Evolutionary conservation across 2,329 filamentous ascomycete genomes (phyloP).

Genomic region (Cytospora leucostoma): DNA sequence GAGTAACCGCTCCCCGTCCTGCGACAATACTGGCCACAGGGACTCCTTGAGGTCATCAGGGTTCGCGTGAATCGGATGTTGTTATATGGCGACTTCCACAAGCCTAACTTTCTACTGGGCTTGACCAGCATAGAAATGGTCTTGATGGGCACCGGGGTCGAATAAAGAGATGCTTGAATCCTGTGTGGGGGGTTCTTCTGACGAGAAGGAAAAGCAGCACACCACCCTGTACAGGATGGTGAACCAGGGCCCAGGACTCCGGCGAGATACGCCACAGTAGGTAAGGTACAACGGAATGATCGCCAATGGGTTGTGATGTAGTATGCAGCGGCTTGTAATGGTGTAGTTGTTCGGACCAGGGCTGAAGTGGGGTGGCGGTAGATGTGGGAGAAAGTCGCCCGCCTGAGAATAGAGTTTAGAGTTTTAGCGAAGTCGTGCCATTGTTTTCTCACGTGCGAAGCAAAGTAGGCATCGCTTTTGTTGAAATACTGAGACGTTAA

Average conservation of each 20-base stretch:
- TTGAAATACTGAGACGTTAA: not conserved
- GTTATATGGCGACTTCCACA: conserved; percentile 21
- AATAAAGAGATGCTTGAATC: not conserved
- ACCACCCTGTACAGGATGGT: not conserved
- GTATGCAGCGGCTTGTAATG: not conserved
- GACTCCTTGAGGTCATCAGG: not conserved
- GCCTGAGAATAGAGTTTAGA: not conserved
- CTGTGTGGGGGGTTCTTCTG: conserved; percentile 19
- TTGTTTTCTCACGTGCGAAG: conserved; percentile 1
- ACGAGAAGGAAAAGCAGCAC: conserved; percentile 3
- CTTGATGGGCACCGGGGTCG: conserved; percentile 23
- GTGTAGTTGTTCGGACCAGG: not conserved
- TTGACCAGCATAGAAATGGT: conserved; percentile 22
- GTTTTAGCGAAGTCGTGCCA: conserved; percentile 5
- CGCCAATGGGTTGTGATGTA: not conserved
- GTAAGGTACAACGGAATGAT: not conserved
- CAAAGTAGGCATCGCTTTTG: conserved; percentile 1
- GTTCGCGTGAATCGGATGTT: conserved; percentile 3
- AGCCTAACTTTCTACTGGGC: conserved; percentile 18
- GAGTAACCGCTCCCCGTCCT: conserved; percentile 3
- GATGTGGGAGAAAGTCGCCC: not conserved
- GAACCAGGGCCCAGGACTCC: not conserved
- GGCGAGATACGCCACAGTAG: not conserved
- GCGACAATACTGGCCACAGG: not conserved
- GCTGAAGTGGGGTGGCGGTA: not conserved